Base-by-base conservation (phyloP, 805 yeast genomes). In the Priceomyces melissophilus region DNA sequence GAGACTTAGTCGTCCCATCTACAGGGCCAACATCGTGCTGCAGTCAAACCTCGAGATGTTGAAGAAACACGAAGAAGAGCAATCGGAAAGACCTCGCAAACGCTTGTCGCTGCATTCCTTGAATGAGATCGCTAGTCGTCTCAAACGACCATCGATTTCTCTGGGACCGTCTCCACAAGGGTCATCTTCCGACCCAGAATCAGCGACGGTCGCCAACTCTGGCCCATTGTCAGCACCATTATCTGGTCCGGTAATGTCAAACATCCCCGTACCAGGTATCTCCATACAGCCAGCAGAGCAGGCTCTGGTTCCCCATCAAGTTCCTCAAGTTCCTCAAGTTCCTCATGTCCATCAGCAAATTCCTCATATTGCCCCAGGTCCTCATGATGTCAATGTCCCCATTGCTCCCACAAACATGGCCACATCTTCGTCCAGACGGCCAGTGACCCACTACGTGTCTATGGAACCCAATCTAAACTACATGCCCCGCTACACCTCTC, bases 1-100 rank as follows among this genome's bases (percentile, higher is more conserved):
- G 2, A 70, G 69, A 1, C 70, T 69, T 3, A 60, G 64, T 13
- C 69, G 69, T 0, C 74, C 74, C 7, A 54, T 63, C 4, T 67
- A 57, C 42, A 55, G 63, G 46, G 61, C 71, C 5, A 43, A 44
- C 3, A 37, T 57, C 10, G 55, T 58, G 4, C 51, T 53, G n/a
- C 45, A 49, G 20, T 49, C 39, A 15, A 48, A 48, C 37, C 46
- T 46, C 25, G 46, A 42, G 16, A 35, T 49, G 33, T 31, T 52
- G 28, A 44, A 42, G 32, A 54, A 53, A 30, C 46, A 37, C 25
- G 39, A 39, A 15, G 25, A 30, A 33, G 25, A 4, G 13, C 16
- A 25, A 14, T 11, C 25, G 17, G 3, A 12, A 23, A 25, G 11
- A 14, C 47, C 8, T 50, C 48, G 45, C 43, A 50, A 23, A 38